Conservation (phyloP, 2,329 filamentous ascomycete species). For the Pleoardoris graminearum region DNA sequence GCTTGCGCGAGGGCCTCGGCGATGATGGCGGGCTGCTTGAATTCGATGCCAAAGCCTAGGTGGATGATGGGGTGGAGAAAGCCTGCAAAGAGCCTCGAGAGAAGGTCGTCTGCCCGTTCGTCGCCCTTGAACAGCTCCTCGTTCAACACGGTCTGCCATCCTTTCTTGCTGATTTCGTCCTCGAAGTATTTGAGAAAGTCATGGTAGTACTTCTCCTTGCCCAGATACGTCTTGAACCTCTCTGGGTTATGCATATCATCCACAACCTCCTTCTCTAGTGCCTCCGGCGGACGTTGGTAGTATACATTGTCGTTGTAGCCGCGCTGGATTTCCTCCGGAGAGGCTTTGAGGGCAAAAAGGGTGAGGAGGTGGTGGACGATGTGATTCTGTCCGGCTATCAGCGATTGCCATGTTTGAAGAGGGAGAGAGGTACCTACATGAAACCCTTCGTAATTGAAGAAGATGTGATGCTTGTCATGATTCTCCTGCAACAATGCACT, state of each 20-base stretch:
- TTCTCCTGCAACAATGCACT: slow-evolving; percentile 76
- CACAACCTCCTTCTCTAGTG: slow-evolving; percentile 56
- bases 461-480: slow-evolving; percentile 74
- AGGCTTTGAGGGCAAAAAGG: slow-evolving; percentile 74
- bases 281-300: slow-evolving; percentile 65
- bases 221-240: slow-evolving; percentile 63
- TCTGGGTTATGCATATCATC: slow-evolving; percentile 61
- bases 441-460: slow-evolving; percentile 74
- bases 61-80: slow-evolving; percentile 83
- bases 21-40: slow-evolving; percentile 77
- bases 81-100: slow-evolving; percentile 69
- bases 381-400: slow-evolving; percentile 59
- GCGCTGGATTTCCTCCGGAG: slow-evolving; percentile 60
- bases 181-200: slow-evolving; percentile 80
- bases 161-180: slow-evolving; percentile 66
- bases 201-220: slow-evolving; percentile 66
- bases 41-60: slow-evolving; percentile 82
- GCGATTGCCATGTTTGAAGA: background rate
- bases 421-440: slow-evolving; percentile 56
- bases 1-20: slow-evolving; percentile 79
- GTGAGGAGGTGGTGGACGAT: slow-evolving; percentile 77
- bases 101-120: slow-evolving; percentile 67
- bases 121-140: slow-evolving; percentile 71
- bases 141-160: slow-evolving; percentile 64
- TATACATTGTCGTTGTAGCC: slow-evolving; percentile 66